Evolutionary conservation across 345 rosid genomes (phyloP).

Genomic region (Combretum micranthum): DNA sequence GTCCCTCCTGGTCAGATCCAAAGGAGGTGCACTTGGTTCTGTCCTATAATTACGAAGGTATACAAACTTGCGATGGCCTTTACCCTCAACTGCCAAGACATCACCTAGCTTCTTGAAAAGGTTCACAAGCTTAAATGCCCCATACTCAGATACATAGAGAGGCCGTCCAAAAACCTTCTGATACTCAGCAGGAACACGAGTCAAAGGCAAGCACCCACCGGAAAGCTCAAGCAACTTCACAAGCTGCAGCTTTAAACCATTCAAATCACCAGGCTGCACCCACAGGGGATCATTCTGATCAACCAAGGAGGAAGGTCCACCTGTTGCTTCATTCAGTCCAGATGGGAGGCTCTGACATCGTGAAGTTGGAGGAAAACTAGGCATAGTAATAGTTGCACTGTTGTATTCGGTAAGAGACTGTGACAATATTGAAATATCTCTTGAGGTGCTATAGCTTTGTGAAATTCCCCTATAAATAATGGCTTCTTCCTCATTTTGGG

Average conservation of each 20-base stretch:
- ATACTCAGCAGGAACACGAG: slow-evolving; percentile 67
- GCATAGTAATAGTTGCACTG: slow-evolving; percentile 25
- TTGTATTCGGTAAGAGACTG: slow-evolving; percentile 50
- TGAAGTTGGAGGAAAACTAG: slow-evolving; percentile 26
- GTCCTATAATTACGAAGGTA: slow-evolving; percentile 59
- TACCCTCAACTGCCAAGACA: slow-evolving; percentile 59
- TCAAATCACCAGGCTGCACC: slow-evolving; percentile 90
- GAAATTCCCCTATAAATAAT: slow-evolving; percentile 58
- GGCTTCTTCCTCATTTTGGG: slow-evolving; percentile 64
- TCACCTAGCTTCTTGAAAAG: slow-evolving; percentile 83
- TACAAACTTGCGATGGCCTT: slow-evolving; percentile 62
- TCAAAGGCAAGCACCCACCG: slow-evolving; percentile 75
- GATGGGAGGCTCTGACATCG: slow-evolving; percentile 59
- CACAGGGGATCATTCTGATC: slow-evolving; percentile 70
- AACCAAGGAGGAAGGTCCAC: slow-evolving; percentile 24
- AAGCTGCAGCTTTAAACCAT: slow-evolving; percentile 69
- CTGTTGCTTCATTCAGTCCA: slow-evolving; percentile 37
- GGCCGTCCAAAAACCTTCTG: slow-evolving; percentile 73
- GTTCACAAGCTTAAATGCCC: slow-evolving; percentile 66
- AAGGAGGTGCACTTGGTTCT: slow-evolving; percentile 38
- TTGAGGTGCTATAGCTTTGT: slow-evolving; percentile 46
- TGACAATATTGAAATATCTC: slow-evolving; percentile 49
- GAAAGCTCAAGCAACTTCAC: slow-evolving; percentile 78
- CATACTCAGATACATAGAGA: slow-evolving; percentile 73
- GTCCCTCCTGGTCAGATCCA: slow-evolving; percentile 43